These are phyloP conservation scores for Pestalotiopsis sp. DNA, from an alignment of 2,329 filamentous ascomycete genomes.

Conservation along the genomic window DNA sequence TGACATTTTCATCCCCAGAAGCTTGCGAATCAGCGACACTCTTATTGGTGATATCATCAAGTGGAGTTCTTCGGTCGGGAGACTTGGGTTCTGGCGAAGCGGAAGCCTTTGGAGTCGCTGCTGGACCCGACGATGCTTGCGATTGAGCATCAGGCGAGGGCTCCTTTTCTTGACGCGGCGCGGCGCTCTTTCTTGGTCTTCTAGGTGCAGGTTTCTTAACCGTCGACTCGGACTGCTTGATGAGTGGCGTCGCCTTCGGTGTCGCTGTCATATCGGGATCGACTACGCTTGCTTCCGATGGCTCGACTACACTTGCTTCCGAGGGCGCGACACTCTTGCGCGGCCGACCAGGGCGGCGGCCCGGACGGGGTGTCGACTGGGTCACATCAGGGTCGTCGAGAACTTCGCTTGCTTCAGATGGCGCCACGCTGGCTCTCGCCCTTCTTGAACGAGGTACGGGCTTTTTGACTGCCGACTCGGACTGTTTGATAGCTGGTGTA, in stretches of 20 bases:
- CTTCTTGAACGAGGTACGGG: neutral
- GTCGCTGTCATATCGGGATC: constrained; percentile 53
- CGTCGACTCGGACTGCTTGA: constrained; percentile 32
- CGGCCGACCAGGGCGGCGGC: constrained; percentile 24
- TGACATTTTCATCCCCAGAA: constrained; percentile 49
- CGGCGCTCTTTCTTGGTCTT: constrained; percentile 66
- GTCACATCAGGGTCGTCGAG: constrained; percentile 55
- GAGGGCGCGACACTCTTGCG: constrained; percentile 26
- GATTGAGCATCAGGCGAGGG: constrained; percentile 38
- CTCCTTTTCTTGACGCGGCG: constrained; percentile 42
- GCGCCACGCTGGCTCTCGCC: constrained; percentile 23
- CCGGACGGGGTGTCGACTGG: constrained; percentile 31
- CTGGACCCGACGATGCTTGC: constrained; percentile 37
- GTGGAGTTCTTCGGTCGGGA: constrained; percentile 57
- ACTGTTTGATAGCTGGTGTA: constrained; percentile 31
- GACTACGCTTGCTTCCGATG: constrained; percentile 58
- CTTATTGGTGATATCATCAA: constrained; percentile 74
- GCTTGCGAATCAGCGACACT: constrained; percentile 65
- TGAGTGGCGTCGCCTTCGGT: constrained; percentile 30
- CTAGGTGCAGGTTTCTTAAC: constrained; percentile 40
- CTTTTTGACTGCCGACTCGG: neutral
- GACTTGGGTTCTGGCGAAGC: constrained; percentile 59
- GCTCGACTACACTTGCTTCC: constrained; percentile 57
- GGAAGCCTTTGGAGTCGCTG: constrained; percentile 57
- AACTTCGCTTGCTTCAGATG: constrained; percentile 61